Percentiles rank a stretch among this genome's conserved stretches.
phyloP scores from a whole-genome alignment of 148 eudicot genomes.

The Camellia sinensis region DNA sequence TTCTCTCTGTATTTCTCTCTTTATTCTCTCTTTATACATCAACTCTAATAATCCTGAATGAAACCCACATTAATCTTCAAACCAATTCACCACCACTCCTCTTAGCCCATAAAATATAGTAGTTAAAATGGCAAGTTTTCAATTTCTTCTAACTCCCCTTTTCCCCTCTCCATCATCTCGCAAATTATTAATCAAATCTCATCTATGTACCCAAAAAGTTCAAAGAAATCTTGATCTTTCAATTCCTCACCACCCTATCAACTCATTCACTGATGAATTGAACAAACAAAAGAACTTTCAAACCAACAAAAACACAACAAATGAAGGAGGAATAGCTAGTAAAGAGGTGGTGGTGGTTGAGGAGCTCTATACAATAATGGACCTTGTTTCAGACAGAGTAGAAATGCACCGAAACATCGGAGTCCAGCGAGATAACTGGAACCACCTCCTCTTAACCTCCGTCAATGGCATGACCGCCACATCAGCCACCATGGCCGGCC shows the following conservation, averaged over 20 bases:
- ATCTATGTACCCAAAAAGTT: not conserved
- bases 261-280: not conserved
- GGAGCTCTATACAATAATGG: conserved; percentile 9
- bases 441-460: conserved; percentile 12
- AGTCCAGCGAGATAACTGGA: conserved; percentile 15
- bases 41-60: not conserved
- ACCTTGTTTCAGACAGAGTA: conserved; percentile 11
- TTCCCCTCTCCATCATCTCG: not conserved
- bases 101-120: not conserved
- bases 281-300: not conserved
- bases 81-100: not conserved
- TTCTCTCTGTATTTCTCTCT: no score
- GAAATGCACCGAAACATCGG: conserved; percentile 19
- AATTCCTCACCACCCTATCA: not conserved
- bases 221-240: not conserved
- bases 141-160: not conserved
- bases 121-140: conserved; percentile 6
- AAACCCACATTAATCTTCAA: not conserved
- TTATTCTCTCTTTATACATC: no score
- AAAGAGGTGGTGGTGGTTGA: not conserved
- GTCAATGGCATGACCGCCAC: conserved; percentile 10
- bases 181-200: not conserved
- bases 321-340: not conserved
- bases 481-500: conserved; percentile 9
- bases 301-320: not conserved